Base-by-base conservation (phyloP, 306 rosid species). In the Fagus sylvatica region DNA sequence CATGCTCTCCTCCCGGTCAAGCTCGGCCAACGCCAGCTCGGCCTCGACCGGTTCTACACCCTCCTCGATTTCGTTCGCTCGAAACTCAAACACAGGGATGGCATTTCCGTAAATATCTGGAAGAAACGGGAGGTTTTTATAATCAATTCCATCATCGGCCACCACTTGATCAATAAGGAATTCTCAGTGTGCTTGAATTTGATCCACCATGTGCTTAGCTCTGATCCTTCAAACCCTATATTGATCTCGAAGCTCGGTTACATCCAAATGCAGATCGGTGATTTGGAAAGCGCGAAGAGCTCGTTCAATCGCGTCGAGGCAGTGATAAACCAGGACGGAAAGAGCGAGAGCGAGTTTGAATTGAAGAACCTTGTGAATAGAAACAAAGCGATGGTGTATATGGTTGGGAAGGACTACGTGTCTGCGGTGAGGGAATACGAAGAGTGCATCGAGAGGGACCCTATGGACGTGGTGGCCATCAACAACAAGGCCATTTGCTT, bases 371-470 rank as follows among this genome's bases (percentile, higher is more conserved):
- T 94, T 42, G 93, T 90, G 84, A 83, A 85, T 36, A 78, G 97
- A 74, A 94, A 94, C 74, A 89, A 89, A 82, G 98, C 97, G 0
- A 87, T 94, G 83, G 86, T 89, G 66, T 92, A 85, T 72, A 37
- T 94, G 91, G 97, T 94, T 62, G 96, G 87, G 69, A 92, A 94
- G 80, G 98, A 94, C 85, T 94, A 92, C 75, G 92, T 89, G 11
- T 92, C 98, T 9, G 97, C 98, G 0, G 98, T 92, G 72, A 90
- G 98, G 80, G 98, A 94, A 77, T 94, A 90, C 56, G 98, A 94
- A 32, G 90, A 83, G 80, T 94, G 96, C 77, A 92, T 90, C 69
- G 97, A 92, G 81, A 92, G 97, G 79, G 97, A 92, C 53, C 37
- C 77, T 39, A 13, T 85, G 30, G 98, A 94, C 19, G 68, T 83